Base-by-base conservation (phyloP, 2,329 filamentous ascomycete species). In the Fusarium sp. region DNA sequence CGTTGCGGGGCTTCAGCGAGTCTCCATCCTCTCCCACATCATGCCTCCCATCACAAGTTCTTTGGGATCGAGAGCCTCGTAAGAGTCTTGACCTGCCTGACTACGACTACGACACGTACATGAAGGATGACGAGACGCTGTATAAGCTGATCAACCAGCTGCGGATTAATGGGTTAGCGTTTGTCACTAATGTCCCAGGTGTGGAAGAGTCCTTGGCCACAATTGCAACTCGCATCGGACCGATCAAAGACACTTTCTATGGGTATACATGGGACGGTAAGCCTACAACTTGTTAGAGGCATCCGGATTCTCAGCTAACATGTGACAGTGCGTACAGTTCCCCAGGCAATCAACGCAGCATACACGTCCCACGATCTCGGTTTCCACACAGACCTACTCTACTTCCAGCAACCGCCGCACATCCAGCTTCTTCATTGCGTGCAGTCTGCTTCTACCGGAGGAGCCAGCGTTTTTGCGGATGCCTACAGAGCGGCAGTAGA, bases 191-290 rank as follows among this genome's bases (percentile, higher is more conserved):
- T 47, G 14, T 62, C 4, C 59, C 40, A 0, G 59, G 59, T 6
- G 38, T 47, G 24, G 59, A 62, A 24, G 38, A 50, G 59, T 62
- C 59, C 38, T 11, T 62, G 24, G 37, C 40, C 6, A 47, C 59
- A 3, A 62, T 62, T 29, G 59, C 59, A 8, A 62, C 59, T 4
- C 59, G 59, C 9, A 47, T 62, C 8, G 59, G 59, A 4, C 59
- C 59, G 9, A 47, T 62, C 14, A 62, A 62, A 18, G 59, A 62
- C 35, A 62, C 59, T 5, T 62, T 47, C 38, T 62, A 62, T n/a
- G 59, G 59, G 13, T 62, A 50, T 24, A 62, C 59, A 47, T 62
- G 59, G 59, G n/a, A 62, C 14, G 59, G 59, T 47, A 10, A 62
- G 59, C 14, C 2, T 47, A 8, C 8, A 22, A 13, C 9, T 18